These are phyloP conservation scores for Coelastrella sp. DNA, from an alignment of 139 green algal genomes.

Conservation along the genomic window DNA sequence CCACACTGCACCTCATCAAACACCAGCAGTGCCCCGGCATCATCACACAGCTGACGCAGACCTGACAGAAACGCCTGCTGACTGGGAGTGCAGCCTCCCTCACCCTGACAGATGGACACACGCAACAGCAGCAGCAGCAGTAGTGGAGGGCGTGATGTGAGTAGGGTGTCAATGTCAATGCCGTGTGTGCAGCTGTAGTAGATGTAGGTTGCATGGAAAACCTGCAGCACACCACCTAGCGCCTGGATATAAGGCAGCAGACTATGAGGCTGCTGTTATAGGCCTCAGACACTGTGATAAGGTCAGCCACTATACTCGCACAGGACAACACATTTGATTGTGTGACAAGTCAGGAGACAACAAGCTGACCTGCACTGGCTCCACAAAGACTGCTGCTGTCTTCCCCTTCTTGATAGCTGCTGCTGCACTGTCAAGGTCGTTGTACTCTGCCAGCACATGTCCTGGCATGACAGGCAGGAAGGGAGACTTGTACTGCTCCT, in stretches of 20 bases:
- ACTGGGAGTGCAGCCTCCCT: slow-evolving; percentile 88
- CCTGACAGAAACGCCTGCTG: slow-evolving; percentile 78
- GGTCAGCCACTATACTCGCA: no score
- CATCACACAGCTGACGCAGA: slow-evolving; percentile 93
- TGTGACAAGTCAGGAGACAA: no score
- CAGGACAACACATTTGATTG: no score
- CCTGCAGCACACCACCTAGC: no score
- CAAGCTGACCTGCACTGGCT: slow-evolving; percentile 90
- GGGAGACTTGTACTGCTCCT: slow-evolving; percentile 94
- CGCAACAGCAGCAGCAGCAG: no score
- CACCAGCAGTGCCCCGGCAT: slow-evolving; percentile 92
- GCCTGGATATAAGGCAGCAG: no score
- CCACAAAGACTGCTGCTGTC: slow-evolving; percentile 96
- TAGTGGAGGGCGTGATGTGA: no score
- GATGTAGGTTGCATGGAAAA: no score
- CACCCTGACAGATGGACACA: slow-evolving; percentile 64
- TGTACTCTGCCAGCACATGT: slow-evolving; percentile 67
- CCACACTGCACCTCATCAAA: slow-evolving; percentile 96
- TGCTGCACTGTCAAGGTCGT: slow-evolving; percentile 81
- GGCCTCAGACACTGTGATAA: no score
- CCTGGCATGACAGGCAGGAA: slow-evolving; percentile 95
- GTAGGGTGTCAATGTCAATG: no score
- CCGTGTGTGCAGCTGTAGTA: no score
- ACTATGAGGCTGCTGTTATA: no score
- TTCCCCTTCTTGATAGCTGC: slow-evolving; percentile 84